phyloP scores from a whole-genome alignment of 2,329 filamentous ascomycete genomes.

The Penicillium sp. region DNA sequence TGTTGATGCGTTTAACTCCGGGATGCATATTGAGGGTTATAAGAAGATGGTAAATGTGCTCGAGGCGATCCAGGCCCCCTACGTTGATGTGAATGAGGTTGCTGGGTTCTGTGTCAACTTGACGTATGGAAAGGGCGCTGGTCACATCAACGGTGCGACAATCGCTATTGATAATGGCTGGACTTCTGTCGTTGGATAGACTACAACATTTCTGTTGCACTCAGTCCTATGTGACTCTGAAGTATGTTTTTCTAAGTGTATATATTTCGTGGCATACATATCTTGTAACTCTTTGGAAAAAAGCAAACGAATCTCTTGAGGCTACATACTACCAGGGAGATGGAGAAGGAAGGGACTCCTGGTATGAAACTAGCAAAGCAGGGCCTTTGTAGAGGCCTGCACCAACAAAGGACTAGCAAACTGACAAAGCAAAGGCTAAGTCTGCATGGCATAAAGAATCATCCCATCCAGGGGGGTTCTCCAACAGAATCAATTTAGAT shows the following conservation, averaged over 20 bases:
- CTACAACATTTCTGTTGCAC: neutral
- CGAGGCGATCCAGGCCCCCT: constrained; percentile 10
- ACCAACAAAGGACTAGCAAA: too few species aligned
- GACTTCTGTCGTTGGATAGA: constrained; percentile 15
- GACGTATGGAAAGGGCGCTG: constrained; percentile 20
- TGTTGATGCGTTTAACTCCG: constrained; percentile 33
- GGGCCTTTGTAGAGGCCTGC: too few species aligned
- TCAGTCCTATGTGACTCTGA: neutral
- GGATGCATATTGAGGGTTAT: constrained; percentile 21
- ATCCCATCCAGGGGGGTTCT: too few species aligned
- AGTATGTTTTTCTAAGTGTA: neutral
- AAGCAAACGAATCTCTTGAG: neutral
- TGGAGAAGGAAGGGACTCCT: too few species aligned
- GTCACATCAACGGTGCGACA: constrained; percentile 25
- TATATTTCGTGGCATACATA: neutral
- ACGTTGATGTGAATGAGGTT: constrained; percentile 22
- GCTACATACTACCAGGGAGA: too few species aligned
- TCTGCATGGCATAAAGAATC: too few species aligned
- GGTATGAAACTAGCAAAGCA: too few species aligned
- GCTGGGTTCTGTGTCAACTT: constrained; percentile 24
- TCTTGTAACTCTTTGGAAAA: neutral
- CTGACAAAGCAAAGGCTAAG: too few species aligned
- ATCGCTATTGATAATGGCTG: constrained; percentile 27
- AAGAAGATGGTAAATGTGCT: constrained; percentile 13
- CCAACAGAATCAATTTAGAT: neutral